Conservation (phyloP, 257 asterid species). For the Solanum acaule region DNA sequence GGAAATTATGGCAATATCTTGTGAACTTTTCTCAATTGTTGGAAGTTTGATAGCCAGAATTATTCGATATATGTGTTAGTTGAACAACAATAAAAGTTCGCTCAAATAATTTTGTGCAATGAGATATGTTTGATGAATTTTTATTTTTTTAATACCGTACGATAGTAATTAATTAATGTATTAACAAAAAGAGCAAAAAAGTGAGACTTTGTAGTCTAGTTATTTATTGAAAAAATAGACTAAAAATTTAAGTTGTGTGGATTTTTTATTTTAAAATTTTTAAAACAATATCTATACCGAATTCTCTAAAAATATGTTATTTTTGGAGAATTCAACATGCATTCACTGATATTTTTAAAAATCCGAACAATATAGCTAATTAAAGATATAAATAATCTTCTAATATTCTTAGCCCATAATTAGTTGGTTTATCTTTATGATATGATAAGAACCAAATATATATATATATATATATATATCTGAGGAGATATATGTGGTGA, state of each 20-base stretch:
- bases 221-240: background rate
- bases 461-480: background rate
- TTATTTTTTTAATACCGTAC: background rate
- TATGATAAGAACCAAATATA: background rate
- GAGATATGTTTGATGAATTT: background rate
- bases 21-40: background rate
- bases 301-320: too few species aligned
- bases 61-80: background rate
- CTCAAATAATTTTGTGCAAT: background rate
- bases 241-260: background rate
- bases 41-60: accelerated
- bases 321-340: too few species aligned
- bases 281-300: too few species aligned
- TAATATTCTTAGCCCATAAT: background rate
- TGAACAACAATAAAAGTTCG: background rate
- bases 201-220: background rate
- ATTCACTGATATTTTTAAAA: too few species aligned
- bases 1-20: background rate
- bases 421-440: background rate
- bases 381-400: too few species aligned
- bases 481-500: background rate
- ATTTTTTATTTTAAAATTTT: too few species aligned
- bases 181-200: background rate
- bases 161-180: background rate
- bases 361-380: too few species aligned